Evolutionary conservation across 345 rosid species (phyloP), one percentile per base, ranked within the genome.

Genomic region (Anastatica hierochuntica): DNA sequence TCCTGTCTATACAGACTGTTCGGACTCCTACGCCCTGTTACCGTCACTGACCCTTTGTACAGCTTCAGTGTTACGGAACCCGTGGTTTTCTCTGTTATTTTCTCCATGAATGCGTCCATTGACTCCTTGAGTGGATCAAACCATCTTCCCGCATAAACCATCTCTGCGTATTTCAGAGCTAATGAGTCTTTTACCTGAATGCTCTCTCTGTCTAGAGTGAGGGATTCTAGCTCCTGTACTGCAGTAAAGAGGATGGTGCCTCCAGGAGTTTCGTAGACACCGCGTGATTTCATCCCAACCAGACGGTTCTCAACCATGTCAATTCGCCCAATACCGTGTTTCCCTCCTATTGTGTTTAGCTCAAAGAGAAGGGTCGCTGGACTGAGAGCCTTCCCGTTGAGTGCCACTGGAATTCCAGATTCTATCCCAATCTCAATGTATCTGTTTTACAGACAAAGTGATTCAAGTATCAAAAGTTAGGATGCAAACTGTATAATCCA

Each of bases 201-300:
- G 5, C 88, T 75, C 54, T 82, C 96, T 51, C 96, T 63, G 53
- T 92, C 98, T 5, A 92, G 80, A 5, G 95, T 84, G 18, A 92
- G 67, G 4, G 95, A 75, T 70, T 92, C 98, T 26, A 92, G 83
- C 57, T 88, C 96, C 5, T 78, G 88, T 0, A 40, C 81, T 1
- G 94, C 98, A n/a, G 70, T 46, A 51, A 74, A 92, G 6, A 92
- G 88, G 68, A 92, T 81, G 24, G 95, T 84, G 13, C 98, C 96
- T 33, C 98, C 98, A 2, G 96, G 98, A 67, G 98, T 87, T 73
- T 87, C 98, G 49, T 90, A 90, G n/a, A 87, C 94, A 18, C 98
- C 98, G 0, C 96, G 95, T 43, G 95, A 82, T 63, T 90, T 92
- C 98, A 88, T 92, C 23, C 94, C 98, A 9, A 85, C 95, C 11